These are phyloP conservation scores for Rehmannia glutinosa DNA, from an alignment of 257 asterid species.

Conservation along the genomic window DNA sequence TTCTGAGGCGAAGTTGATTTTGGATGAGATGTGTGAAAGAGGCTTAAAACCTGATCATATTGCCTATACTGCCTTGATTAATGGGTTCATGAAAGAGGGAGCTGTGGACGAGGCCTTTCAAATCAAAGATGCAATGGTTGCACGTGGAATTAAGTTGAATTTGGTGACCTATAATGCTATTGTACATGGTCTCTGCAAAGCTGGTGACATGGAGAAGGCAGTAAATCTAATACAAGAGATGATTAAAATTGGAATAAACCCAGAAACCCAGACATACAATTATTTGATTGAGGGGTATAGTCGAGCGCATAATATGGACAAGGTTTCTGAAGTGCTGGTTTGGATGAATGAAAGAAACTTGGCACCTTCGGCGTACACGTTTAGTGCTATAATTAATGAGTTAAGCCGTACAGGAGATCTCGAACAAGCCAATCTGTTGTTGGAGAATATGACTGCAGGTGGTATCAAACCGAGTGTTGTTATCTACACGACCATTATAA, in stretches of 20 bases:
- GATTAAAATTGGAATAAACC: conserved; percentile 48
- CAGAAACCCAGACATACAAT: conserved; percentile 64
- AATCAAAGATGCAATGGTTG: conserved; percentile 60
- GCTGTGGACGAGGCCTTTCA: conserved; percentile 52
- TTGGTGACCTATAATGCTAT: conserved; percentile 58
- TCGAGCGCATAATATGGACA: conserved; percentile 42
- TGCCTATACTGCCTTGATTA: conserved; percentile 58
- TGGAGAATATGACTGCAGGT: conserved; percentile 45
- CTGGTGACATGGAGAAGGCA: conserved; percentile 60
- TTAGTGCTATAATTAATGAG: conserved; percentile 52
- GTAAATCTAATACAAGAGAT: conserved; percentile 51
- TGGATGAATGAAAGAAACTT: conserved; percentile 68
- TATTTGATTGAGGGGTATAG: conserved; percentile 59
- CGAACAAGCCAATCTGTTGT: conserved; percentile 44
- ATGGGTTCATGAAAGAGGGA: conserved; percentile 80
- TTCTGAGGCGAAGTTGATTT: conserved; percentile 51
- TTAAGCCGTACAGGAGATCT: conserved; percentile 54
- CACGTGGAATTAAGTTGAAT: conserved; percentile 54
- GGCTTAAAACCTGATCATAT: conserved; percentile 56
- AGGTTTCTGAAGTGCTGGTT: conserved; percentile 53
- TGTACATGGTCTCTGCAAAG: conserved; percentile 58
- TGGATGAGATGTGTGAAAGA: conserved; percentile 59
- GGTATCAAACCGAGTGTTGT: conserved; percentile 59
- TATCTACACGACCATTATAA: conserved; percentile 51
- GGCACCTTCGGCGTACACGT: conserved; percentile 61